Percentiles rank a stretch among this genome's conserved stretches.
Conservation (phyloP, 2,329 filamentous ascomycete species). For the Claviceps pazoutovae region DNA sequence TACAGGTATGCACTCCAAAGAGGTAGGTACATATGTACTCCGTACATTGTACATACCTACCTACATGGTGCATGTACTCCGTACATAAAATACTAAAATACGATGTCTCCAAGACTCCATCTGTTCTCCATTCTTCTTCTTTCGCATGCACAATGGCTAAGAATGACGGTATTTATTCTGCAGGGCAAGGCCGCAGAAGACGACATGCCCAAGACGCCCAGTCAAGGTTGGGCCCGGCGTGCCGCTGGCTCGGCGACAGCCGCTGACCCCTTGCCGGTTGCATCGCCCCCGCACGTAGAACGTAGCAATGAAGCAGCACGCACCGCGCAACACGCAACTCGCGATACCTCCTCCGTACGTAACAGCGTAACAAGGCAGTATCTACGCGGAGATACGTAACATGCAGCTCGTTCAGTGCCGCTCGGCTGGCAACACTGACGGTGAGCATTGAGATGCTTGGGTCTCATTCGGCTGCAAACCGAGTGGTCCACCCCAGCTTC, state of each 20-base stretch:
- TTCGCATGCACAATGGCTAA: not conserved
- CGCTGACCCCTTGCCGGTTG: not conserved
- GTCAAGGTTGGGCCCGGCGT: not conserved
- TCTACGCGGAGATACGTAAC: too few species aligned
- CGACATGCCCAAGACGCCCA: not conserved
- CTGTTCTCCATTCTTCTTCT: too few species aligned
- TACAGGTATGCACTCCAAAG: too few species aligned
- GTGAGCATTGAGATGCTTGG: conserved; percentile 13
- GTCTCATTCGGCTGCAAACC: conserved; percentile 25
- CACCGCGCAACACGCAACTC: not conserved
- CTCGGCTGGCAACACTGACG: not conserved
- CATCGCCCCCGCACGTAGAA: too few species aligned
- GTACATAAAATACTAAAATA: too few species aligned
- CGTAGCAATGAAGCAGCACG: not conserved
- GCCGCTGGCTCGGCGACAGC: not conserved
- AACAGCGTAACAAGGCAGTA: too few species aligned
- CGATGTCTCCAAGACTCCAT: too few species aligned
- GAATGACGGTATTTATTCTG: not conserved
- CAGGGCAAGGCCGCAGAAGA: not conserved
- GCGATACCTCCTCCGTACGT: not conserved
- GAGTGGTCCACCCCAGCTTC: conserved; percentile 15
- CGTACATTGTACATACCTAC: too few species aligned
- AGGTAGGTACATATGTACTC: too few species aligned
- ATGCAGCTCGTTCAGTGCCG: not conserved
- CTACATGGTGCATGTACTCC: too few species aligned